These are phyloP conservation scores for Suillus spraguei DNA, from an alignment of 768 basidiomycete species.

Conservation along the genomic window DNA sequence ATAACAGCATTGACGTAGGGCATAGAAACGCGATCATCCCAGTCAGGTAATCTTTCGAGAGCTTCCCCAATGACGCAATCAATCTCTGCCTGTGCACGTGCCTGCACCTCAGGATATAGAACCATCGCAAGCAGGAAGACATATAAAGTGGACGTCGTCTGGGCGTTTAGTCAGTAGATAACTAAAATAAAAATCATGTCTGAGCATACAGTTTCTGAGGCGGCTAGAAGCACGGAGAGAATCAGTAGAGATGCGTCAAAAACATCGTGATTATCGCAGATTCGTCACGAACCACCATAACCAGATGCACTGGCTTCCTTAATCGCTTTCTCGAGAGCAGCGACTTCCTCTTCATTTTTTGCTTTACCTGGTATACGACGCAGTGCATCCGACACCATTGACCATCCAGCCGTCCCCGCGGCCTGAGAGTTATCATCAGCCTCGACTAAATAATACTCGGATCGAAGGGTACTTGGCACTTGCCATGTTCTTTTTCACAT, in stretches of 20 bases:
- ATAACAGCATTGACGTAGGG: constrained; percentile 25
- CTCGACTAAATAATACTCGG: background rate
- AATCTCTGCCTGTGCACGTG: constrained; percentile 22
- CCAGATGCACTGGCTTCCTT: constrained; percentile 27
- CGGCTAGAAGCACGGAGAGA: constrained; percentile 14
- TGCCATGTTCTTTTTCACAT: constrained; percentile 26
- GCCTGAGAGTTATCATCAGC: constrained; percentile 12
- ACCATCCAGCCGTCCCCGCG: constrained; percentile 21
- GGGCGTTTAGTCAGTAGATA: background rate
- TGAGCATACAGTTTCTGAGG: constrained; percentile 25
- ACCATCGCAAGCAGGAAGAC: constrained; percentile 29
- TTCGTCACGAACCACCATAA: constrained; percentile 18
- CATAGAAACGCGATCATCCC: constrained; percentile 23
- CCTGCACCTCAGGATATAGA: constrained; percentile 28
- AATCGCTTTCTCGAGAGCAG: constrained; percentile 22
- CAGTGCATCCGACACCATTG: constrained; percentile 28
- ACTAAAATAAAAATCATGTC: background rate
- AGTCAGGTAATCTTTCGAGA: constrained; percentile 22
- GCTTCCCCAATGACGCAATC: constrained; percentile 21
- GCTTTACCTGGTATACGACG: constrained; percentile 15
- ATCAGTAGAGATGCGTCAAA: constrained; percentile 10
- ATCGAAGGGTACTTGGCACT: constrained; percentile 12
- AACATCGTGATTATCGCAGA: constrained; percentile 10
- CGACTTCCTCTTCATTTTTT: constrained; percentile 12
- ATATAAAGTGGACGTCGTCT: constrained; percentile 23